Evolutionary conservation across 306 rosid species (phyloP), one percentile per base, ranked within the genome.

Genomic region (Begonia fuchsioides): DNA sequence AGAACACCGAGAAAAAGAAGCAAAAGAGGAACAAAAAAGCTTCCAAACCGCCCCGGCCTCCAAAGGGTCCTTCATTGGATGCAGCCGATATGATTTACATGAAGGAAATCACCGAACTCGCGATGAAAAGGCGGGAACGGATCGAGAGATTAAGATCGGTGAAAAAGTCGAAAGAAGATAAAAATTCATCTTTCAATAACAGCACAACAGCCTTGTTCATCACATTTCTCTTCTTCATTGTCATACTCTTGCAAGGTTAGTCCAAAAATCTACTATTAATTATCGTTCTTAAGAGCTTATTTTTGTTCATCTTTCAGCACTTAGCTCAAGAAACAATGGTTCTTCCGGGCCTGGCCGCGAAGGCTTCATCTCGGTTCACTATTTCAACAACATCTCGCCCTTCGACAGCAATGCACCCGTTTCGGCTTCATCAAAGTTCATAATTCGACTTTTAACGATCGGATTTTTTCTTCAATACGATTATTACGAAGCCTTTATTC

Each of bases 31-130:
- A 77, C 52, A 82, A 77, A 55, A 92, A 82, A 62, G 55, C 97
- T 52, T 55, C 68, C 9, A 90, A 76, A 51, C 98, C 98, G 51
- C 98, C 98, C 12, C 81, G 98, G 49, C 87, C 97, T 50, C 97
- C 95, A 3, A 75, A 63, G 55, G 82, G 81, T 17, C 94, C 94
- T 2, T 77, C 95, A 1, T 17, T 90, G 66, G 95, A 90, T 64
- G 94, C 79, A 1, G 85, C 94, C 6, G 95, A 90, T 44, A 75
- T 61, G 16, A 90, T 81, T 75, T 61, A 85, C 38, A 68, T 85
- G 47, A 79, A 69, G 75, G 98, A 90, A 67, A 71, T 90, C 45
- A 59, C 92, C 13, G 85, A 75, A 52, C 71, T 81, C 62, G 95
- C 98, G 52, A 65, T 73, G 87, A 55, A 83, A 69, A 90, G 82